Evolutionary conservation across 352 stramenopile species (phyloP), one percentile per base, ranked within the genome.

Genomic region (Blastocystis sp.): DNA sequence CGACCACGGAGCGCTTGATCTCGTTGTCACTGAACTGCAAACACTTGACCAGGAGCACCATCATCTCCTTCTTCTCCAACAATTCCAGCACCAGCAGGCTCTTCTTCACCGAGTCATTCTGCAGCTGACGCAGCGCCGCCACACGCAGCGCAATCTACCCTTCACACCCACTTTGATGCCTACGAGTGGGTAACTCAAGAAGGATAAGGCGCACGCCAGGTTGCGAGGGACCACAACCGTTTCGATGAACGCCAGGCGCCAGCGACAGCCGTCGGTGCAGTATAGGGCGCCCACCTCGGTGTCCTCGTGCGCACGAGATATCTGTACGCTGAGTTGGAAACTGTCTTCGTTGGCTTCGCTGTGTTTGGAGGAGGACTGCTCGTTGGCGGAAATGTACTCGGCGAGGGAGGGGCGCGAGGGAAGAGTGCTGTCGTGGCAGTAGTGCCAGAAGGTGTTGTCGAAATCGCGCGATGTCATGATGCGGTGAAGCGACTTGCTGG

Each of bases 31-130:
- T 59, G 19, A 84, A 64, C n/a, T 84, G 74, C 2, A 84, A 40
- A 48, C 60, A 84, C 56, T 84, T 84, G 1, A 84, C 69, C 10
- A 84, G 34, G n/a, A 62, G 66, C 21, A 52, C 21, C 53, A 84
- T 69, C 21, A 52, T 19, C 28, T 66, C 74, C 17, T 38, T 38
- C 14, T 66, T 84, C n/a, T 67, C n/a, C 2, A 67, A 9, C 21
- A 14, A 19, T 1, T 70, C 2, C 34, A 67, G 10, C 2, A 84
- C 56, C 10, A 45, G 10, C 11, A 14, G 2, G 59, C 14, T 43
- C 61, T 84, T 61, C 23, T 43, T 9, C 38, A 56, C 40, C 19
- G 23, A 69, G 3, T 84, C 52, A 2, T 14, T 43, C 21, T 59
- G 74, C 21, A 84, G 17, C 17, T 45, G 28, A 17, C 53, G n/a